Evolutionary conservation across 2,329 filamentous ascomycete species (phyloP).

Genomic region (Hypoxylon sp.): DNA sequence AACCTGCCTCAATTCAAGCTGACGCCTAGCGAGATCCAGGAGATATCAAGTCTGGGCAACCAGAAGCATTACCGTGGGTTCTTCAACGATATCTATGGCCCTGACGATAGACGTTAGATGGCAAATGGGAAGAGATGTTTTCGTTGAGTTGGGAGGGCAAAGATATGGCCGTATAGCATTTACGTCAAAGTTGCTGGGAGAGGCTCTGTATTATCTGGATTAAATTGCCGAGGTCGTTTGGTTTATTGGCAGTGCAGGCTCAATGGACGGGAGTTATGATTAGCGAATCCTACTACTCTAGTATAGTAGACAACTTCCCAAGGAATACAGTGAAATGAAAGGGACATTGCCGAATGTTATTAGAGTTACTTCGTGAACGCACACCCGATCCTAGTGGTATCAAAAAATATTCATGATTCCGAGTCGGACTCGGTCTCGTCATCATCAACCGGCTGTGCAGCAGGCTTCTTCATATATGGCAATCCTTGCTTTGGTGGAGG

Average conservation of each 20-base stretch:
- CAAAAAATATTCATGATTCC: slow-evolving; percentile 57
- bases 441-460: slow-evolving; percentile 47
- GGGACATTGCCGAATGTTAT: slow-evolving; percentile 1
- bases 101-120: slow-evolving; percentile 61
- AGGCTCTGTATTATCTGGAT: not conserved
- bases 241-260: not conserved
- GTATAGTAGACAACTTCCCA: not conserved
- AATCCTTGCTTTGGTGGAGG: slow-evolving; percentile 51
- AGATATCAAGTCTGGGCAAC: slow-evolving; percentile 66
- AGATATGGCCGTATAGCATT: not conserved
- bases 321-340: not conserved
- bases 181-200: not conserved
- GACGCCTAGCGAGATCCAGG: slow-evolving; percentile 67
- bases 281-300: not conserved
- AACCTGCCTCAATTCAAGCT: slow-evolving; percentile 67
- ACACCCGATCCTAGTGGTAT: slow-evolving; percentile 10
- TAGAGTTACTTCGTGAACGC: slow-evolving; percentile 16
- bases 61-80: slow-evolving; percentile 72
- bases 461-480: slow-evolving; percentile 58
- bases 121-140: not conserved
- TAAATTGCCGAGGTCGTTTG: not conserved
- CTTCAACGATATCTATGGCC: slow-evolving; percentile 65
- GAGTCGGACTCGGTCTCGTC: slow-evolving; percentile 69
- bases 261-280: not conserved
- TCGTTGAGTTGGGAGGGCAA: slow-evolving; percentile 2